Base-by-base conservation (phyloP, 208 protist genomes). In the Leishmania amazonensis region DNA sequence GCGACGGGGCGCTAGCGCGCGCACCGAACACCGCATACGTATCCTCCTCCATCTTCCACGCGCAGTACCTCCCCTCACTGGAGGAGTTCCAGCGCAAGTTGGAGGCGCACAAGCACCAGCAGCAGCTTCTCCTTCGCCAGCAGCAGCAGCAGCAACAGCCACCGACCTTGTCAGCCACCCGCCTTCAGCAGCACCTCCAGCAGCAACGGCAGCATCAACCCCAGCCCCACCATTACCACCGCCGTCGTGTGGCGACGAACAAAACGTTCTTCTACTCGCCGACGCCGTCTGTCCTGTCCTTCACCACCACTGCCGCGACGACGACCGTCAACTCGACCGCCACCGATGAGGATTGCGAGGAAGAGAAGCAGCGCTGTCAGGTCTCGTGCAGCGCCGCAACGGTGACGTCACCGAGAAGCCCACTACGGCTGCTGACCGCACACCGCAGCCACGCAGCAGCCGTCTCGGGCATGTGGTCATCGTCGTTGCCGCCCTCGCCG, bases 1-100 rank as follows among this genome's bases (percentile, higher is more conserved):
- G 73, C 35, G 51, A 76, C 35, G 47, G 47, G 73, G 73, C 45
- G 24, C 73, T 76, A 35, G 35, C 31, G 73, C n/a, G 15, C 51
- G 13, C 1, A 15, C 38, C 47, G 62, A 31, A 60, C 58, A 74
- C 58, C 57, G 24, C 57, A 3, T 7, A 17, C 45, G 47, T 19
- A 47, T 51, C 81, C 21, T 47, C 58, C 19, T 88, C 80, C 62
- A 81, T 88, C 77, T 83, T 87, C 74, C 62, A 88, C 49, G 38
- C 80, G 24, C 77, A 88, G 31, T 85, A 85, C 65, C 76, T 87
- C 7, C 87, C 87, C 24, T 86, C 87, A 1, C 65, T 90, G 15
- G 78, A 87, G n/a, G 87, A 90, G 79, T 81, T 84, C 35, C 81
- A 90, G 72, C 78, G 74, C 1, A 9, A 89, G 31, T 38, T 80